A percentile compares a stretch with the other conserved stretches of the same genome.
Evolutionary conservation across 352 stramenopile species (phyloP).

Genomic region (Phytopythium ostracodes): DNA sequence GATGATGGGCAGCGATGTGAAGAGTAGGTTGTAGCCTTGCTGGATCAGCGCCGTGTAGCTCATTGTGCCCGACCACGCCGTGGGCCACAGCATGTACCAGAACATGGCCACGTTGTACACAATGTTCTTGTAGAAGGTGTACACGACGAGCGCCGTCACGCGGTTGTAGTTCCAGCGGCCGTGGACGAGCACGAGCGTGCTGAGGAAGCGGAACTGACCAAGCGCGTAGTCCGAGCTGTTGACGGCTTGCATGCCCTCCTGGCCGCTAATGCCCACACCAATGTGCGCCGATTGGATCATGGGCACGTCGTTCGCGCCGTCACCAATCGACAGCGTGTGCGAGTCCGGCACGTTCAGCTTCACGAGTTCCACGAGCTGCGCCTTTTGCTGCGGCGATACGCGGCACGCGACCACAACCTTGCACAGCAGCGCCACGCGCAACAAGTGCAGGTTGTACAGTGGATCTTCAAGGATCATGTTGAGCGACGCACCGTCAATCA

Average conservation of each 20-base stretch:
- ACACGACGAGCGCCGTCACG: slow-evolving; percentile 84
- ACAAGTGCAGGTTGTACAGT: slow-evolving; percentile 72
- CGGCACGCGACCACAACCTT: slow-evolving; percentile 97
- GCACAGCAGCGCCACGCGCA: slow-evolving; percentile 86
- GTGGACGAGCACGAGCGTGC: slow-evolving; percentile 70
- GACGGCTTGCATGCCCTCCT: slow-evolving; percentile 97
- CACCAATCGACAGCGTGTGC: slow-evolving; percentile 88
- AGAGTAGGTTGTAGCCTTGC: slow-evolving; percentile 95
- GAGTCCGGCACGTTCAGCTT: slow-evolving; percentile 80
- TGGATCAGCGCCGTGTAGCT: slow-evolving; percentile 84
- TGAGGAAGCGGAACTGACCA: slow-evolving; percentile 80
- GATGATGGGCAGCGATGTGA: slow-evolving; percentile 92
- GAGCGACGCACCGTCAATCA: slow-evolving; percentile 95
- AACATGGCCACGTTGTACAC: slow-evolving; percentile 90
- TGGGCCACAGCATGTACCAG: slow-evolving; percentile 82
- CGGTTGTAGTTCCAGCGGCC: slow-evolving; percentile 87
- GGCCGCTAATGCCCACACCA: slow-evolving; percentile 93
- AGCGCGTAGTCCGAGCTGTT: slow-evolving; percentile 86
- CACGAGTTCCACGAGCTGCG: slow-evolving; percentile 96
- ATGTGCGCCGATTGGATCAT: slow-evolving; percentile 92
- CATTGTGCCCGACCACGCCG: slow-evolving; percentile 90
- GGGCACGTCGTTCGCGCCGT: slow-evolving; percentile 88
- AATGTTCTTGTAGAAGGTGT: slow-evolving; percentile 92
- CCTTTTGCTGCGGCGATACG: slow-evolving; percentile 98
- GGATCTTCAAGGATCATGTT: slow-evolving; percentile 67